Conservation (phyloP, 352 stramenopile genomes). For the Phytophthora gonapodyides region DNA sequence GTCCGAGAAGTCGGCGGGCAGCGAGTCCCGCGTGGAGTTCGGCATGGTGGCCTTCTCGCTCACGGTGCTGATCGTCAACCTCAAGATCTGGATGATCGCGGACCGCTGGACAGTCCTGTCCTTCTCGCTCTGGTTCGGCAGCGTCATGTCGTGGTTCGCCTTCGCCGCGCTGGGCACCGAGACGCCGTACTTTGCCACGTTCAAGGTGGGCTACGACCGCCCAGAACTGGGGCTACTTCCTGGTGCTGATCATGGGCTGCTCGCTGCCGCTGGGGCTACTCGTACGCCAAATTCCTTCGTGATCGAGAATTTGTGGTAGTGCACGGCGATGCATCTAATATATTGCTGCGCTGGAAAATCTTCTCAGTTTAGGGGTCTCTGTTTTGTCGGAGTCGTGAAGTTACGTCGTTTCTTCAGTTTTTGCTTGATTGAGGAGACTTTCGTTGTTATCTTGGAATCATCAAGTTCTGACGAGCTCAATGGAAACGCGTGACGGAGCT, state of each 20-base stretch:
- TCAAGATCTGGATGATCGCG: slow-evolving; percentile 92
- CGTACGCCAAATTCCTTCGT: no score
- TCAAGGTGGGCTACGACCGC: slow-evolving; percentile 81
- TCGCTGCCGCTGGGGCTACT: slow-evolving; percentile 65
- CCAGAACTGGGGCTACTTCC: slow-evolving; percentile 56
- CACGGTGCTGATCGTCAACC: slow-evolving; percentile 93
- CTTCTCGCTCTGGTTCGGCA: slow-evolving; percentile 59
- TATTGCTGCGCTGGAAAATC: no score
- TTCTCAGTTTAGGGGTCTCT: no score
- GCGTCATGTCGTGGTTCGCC: slow-evolving; percentile 72
- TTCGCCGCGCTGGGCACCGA: slow-evolving; percentile 66
- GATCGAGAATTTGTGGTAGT: no score
- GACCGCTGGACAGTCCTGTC: slow-evolving; percentile 78
- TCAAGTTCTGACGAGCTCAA: slow-evolving; percentile 1
- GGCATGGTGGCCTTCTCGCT: slow-evolving; percentile 91
- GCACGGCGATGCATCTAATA: no score
- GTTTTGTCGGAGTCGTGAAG: not conserved
- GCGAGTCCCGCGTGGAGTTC: slow-evolving; percentile 80
- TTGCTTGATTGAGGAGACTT: slow-evolving; percentile 2
- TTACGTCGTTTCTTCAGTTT: not conserved
- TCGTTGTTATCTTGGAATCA: slow-evolving; percentile 2
- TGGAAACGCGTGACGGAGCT: not conserved
- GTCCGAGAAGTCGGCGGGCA: slow-evolving; percentile 54
- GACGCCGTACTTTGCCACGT: slow-evolving; percentile 56
- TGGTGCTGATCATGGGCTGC: slow-evolving; percentile 74